A percentile compares a stretch with the other conserved stretches of the same genome.
Conservation (phyloP, 768 basidiomycete species). For the Tylopilus intermedius region DNA sequence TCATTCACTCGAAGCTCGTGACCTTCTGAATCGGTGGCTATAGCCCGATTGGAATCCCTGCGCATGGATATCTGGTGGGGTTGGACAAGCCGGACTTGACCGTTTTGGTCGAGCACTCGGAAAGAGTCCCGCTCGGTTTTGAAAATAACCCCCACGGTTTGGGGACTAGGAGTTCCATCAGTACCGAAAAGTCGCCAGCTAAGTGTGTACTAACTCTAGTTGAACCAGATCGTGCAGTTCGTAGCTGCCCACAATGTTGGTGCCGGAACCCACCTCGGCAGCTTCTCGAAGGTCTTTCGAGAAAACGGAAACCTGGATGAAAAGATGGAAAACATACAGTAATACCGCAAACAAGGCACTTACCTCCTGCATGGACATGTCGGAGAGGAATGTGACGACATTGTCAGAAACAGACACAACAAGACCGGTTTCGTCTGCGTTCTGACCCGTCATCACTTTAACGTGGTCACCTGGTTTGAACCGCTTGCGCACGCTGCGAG, state of each 20-base stretch:
- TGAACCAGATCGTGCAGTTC: constrained; percentile 96
- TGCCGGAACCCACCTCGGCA: constrained; percentile 91
- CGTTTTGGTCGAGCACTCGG: constrained; percentile 93
- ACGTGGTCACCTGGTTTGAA: constrained; percentile 98
- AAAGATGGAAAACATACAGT: constrained; percentile 4
- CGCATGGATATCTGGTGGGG: constrained; percentile 95
- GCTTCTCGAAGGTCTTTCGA: constrained; percentile 96
- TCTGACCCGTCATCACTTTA: constrained; percentile 95
- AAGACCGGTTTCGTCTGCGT: constrained; percentile 91
- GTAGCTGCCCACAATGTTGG: constrained; percentile 87
- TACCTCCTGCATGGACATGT: constrained; percentile 95
- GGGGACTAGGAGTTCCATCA: constrained; percentile 48
- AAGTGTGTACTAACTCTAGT: constrained; percentile 67
- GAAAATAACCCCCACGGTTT: constrained; percentile 95
- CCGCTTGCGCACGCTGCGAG: constrained; percentile 84
- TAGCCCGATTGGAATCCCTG: constrained; percentile 71
- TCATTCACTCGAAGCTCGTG: constrained; percentile 85
- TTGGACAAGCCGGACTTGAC: constrained; percentile 81
- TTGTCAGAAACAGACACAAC: constrained; percentile 89
- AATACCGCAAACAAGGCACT: constrained; percentile 6
- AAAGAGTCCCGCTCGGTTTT: constrained; percentile 95
- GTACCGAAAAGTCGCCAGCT: constrained; percentile 1
- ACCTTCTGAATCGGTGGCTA: constrained; percentile 86
- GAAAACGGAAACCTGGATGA: constrained; percentile 83
- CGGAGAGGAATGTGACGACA: constrained; percentile 93